These are phyloP conservation scores for Magnaporthiopsis rhizophila DNA, from an alignment of 2,329 filamentous ascomycete species.

Conservation along the genomic window DNA sequence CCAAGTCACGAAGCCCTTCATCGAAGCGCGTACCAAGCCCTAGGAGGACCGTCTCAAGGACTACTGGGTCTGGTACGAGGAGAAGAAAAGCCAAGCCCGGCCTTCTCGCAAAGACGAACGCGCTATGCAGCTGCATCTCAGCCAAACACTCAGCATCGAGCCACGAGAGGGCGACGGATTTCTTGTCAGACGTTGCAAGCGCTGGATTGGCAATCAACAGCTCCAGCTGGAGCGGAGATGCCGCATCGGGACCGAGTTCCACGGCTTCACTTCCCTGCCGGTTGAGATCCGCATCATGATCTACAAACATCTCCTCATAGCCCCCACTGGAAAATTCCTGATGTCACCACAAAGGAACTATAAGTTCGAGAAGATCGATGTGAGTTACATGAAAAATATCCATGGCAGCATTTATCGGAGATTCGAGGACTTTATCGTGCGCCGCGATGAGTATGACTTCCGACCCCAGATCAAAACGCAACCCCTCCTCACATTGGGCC, in stretches of 20 bases:
- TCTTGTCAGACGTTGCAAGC: neutral
- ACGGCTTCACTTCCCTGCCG: neutral
- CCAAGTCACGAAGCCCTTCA: neutral
- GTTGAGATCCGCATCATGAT: neutral
- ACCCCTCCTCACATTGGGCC: neutral
- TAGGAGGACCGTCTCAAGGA: neutral
- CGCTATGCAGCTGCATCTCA: neutral
- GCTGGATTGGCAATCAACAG: neutral
- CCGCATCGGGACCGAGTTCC: neutral
- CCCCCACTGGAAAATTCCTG: neutral
- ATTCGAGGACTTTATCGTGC: no score
- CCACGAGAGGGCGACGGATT: neutral
- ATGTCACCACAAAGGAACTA: neutral
- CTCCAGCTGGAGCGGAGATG: neutral
- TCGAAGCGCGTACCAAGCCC: neutral
- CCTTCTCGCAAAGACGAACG: neutral
- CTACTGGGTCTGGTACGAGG: neutral
- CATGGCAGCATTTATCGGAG: no score
- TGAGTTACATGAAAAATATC: no score
- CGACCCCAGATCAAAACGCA: neutral
- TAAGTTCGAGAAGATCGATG: neutral
- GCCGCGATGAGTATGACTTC: no score
- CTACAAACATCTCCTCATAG: neutral
- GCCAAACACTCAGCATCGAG: neutral
- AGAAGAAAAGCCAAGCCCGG: neutral